A percentile compares a stretch with the other conserved stretches of the same genome.
Evolutionary conservation across 2,329 filamentous ascomycete species (phyloP).

Genomic region (Dissoconium aciculare): DNA sequence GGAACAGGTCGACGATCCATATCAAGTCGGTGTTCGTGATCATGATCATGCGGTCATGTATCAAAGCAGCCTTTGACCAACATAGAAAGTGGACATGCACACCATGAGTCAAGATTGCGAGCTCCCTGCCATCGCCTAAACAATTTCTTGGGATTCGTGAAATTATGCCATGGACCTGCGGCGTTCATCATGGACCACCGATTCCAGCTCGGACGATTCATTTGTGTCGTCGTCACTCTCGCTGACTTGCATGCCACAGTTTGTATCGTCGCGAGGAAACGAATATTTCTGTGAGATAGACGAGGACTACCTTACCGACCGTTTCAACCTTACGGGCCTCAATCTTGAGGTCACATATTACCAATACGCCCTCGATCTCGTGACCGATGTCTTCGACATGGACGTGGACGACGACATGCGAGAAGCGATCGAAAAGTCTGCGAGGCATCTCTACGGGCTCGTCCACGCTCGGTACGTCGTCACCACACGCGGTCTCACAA

Average conservation of each 20-base stretch:
- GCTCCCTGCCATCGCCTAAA: too few relatives aligned
- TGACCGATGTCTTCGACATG: conserved; percentile 96
- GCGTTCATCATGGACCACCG: too few relatives aligned
- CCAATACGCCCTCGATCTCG: conserved; percentile 92
- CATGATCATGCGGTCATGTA: too few relatives aligned
- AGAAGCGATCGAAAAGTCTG: conserved; percentile 95
- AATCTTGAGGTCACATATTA: conserved; percentile 98
- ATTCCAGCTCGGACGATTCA: too few relatives aligned
- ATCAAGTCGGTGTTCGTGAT: too few relatives aligned
- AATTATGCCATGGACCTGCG: too few relatives aligned
- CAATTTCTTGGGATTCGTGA: too few relatives aligned
- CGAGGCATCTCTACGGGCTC: conserved; percentile 84
- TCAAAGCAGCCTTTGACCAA: too few relatives aligned
- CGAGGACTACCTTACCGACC: conserved; percentile 94
- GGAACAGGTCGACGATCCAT: too few relatives aligned
- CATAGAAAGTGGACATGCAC: too few relatives aligned
- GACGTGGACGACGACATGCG: conserved; percentile 98
- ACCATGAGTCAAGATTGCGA: too few relatives aligned
- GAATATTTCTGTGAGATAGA: conserved; percentile 99
- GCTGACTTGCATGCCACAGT: conserved; percentile 43
- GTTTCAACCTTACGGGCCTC: conserved; percentile 93
- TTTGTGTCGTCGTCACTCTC: background rate
- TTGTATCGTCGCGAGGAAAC: conserved; percentile 93
- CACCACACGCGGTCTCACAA: conserved; percentile 79
- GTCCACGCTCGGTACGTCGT: conserved; percentile 96